Evolutionary conservation across 2,329 filamentous ascomycete species (phyloP).

Genomic region (Xylaria sp.): DNA sequence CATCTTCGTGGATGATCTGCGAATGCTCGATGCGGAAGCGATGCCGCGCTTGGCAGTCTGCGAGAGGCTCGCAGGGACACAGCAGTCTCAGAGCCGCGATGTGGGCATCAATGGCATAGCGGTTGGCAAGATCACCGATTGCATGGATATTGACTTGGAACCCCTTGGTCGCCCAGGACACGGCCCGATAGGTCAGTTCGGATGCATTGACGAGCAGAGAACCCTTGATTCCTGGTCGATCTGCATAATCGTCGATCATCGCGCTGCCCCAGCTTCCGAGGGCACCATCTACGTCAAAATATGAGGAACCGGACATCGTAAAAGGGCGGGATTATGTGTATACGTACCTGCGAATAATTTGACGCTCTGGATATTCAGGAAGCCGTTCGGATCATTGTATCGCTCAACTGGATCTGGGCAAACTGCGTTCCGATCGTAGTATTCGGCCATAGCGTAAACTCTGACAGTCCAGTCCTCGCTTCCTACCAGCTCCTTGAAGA

Average conservation of each 20-base stretch:
- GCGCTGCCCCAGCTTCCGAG: conserved; percentile 78
- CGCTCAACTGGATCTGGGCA: conserved; percentile 64
- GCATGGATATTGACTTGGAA: conserved; percentile 79
- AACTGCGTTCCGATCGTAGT: conserved; percentile 70
- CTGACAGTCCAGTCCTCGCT: conserved; percentile 68
- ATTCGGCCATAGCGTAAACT: conserved; percentile 77
- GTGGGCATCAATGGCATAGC: conserved; percentile 72
- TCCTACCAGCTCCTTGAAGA: conserved; percentile 64
- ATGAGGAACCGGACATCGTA: conserved; percentile 37
- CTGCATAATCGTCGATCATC: conserved; percentile 75
- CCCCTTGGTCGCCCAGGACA: conserved; percentile 68
- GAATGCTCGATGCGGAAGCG: conserved; percentile 77
- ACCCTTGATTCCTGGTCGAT: conserved; percentile 69
- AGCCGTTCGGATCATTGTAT: conserved; percentile 58
- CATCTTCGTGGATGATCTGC: conserved; percentile 74
- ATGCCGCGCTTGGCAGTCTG: conserved; percentile 63
- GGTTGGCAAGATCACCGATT: conserved; percentile 76
- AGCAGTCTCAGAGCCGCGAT: conserved; percentile 64
- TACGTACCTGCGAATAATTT: conserved; percentile 74
- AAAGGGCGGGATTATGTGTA: no score
- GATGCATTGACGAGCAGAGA: conserved; percentile 75
- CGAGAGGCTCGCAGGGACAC: conserved; percentile 59
- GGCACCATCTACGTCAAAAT: conserved; percentile 67
- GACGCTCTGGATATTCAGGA: conserved; percentile 69
- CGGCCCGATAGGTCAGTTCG: conserved; percentile 63